phyloP scores from a whole-genome alignment of 202 grass and related monocot species.

The Carex arenaria region DNA sequence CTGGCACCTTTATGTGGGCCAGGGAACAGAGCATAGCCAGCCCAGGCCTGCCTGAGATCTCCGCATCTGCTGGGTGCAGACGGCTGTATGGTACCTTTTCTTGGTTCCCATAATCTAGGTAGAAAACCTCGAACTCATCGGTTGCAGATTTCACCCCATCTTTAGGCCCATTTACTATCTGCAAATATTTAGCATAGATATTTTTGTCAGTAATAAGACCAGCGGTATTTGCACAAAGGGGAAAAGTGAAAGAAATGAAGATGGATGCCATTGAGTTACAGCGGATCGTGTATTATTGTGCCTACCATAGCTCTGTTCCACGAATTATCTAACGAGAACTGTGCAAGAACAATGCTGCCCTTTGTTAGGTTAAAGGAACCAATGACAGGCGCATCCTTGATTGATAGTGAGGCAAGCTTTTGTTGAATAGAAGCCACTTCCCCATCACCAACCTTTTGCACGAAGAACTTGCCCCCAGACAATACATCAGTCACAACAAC shows the following conservation, averaged over 20 bases:
- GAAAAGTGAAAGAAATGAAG: neutral
- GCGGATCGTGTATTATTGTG: neutral
- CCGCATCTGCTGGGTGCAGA: conserved; percentile 63
- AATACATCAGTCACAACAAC: conserved; percentile 85
- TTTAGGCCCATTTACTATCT: conserved; percentile 93
- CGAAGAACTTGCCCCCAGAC: conserved; percentile 90
- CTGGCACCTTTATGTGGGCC: conserved; percentile 85
- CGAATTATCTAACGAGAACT: conserved; percentile 85
- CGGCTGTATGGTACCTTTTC: conserved; percentile 74
- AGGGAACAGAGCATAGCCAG: conserved; percentile 82
- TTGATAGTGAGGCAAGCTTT: conserved; percentile 68
- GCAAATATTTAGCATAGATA: conserved; percentile 21
- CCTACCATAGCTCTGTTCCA: conserved; percentile 99
- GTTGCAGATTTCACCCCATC: conserved; percentile 62
- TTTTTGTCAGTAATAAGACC: neutral
- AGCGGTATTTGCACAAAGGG: neutral
- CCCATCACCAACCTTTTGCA: conserved; percentile 81
- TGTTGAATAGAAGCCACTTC: conserved; percentile 81
- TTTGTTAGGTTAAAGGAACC: conserved; percentile 90
- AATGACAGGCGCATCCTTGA: conserved; percentile 79
- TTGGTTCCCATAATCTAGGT: conserved; percentile 98
- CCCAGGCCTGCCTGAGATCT: conserved; percentile 48
- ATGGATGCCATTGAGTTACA: neutral
- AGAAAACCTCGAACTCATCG: conserved; percentile 95
- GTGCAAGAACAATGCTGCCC: conserved; percentile 81